Conservation (phyloP, 2,329 filamentous ascomycete genomes). For the Aspergillus piperis region DNA sequence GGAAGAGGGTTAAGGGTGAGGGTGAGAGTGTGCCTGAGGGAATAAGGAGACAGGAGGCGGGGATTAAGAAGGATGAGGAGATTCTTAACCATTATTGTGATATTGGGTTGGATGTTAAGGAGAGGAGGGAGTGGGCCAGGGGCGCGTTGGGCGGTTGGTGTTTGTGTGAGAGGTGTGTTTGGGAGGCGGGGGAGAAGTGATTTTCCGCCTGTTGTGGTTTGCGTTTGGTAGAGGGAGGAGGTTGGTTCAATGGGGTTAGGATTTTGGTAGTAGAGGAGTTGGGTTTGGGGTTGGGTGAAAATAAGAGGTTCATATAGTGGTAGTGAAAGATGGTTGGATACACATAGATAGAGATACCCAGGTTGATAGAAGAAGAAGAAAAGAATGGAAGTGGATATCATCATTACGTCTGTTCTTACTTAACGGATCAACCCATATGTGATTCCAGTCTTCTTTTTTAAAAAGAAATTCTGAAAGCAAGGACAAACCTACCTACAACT, state of each 20-base stretch:
- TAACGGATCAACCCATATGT: too few relatives aligned
- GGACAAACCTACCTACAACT: too few relatives aligned
- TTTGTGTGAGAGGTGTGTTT: constrained; percentile 78
- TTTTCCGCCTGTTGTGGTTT: too few relatives aligned
- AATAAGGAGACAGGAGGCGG: constrained; percentile 47
- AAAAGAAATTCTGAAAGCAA: too few relatives aligned
- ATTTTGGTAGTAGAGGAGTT: too few relatives aligned
- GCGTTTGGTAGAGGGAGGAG: too few relatives aligned
- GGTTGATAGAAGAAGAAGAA: background rate
- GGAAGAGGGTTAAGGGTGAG: constrained; percentile 24
- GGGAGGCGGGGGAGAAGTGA: constrained; percentile 56
- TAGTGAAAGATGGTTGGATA: background rate
- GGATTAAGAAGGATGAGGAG: constrained; percentile 75
- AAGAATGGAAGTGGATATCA: background rate
- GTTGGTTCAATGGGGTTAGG: too few relatives aligned
- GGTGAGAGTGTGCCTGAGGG: constrained; percentile 18
- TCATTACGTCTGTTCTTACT: too few relatives aligned
- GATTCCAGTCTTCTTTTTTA: too few relatives aligned
- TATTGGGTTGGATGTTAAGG: constrained; percentile 71
- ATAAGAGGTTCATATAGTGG: constrained; percentile 3
- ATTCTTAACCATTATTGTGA: constrained; percentile 95
- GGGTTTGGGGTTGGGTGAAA: constrained; percentile 10
- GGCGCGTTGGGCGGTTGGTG: constrained; percentile 88
- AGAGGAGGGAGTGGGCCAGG: constrained; percentile 83
- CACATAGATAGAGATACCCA: constrained; percentile 4